Percentiles rank a stretch among this genome's conserved stretches.
Evolutionary conservation across 257 asterid species (phyloP).

Genomic region (Paulownia fortunei): DNA sequence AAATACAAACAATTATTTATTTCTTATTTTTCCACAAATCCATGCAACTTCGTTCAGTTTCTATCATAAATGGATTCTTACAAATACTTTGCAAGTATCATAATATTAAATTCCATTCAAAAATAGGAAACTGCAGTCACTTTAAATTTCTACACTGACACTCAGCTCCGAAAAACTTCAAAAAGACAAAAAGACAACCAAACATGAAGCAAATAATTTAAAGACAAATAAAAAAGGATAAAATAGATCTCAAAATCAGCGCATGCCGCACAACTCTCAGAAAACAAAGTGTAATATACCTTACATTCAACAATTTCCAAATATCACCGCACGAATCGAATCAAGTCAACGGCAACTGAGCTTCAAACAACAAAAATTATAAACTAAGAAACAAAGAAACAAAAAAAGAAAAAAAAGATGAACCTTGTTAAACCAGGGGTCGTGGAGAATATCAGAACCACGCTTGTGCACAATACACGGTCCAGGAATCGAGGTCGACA

Average conservation of each 20-base stretch:
- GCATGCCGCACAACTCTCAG: neutral
- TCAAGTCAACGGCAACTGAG: constrained; percentile 16
- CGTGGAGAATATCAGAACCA: constrained; percentile 97
- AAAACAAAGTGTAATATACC: neutral
- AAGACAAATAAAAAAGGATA: neutral
- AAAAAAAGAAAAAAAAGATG: neutral
- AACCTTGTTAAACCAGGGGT: constrained; percentile 99
- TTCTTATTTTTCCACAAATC: constrained; percentile 11
- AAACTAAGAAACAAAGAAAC: neutral
- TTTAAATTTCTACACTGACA: neutral
- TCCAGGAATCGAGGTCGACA: constrained; percentile 85
- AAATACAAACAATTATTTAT: neutral
- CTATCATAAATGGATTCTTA: neutral
- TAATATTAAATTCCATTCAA: neutral
- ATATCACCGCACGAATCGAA: constrained; percentile 22
- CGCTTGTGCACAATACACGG: constrained; percentile 96
- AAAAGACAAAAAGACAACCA: neutral
- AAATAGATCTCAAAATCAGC: constrained; percentile 32
- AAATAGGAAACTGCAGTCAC: constrained; percentile 13
- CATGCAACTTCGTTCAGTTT: constrained; percentile 1
- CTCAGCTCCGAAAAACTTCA: neutral
- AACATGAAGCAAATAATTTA: neutral
- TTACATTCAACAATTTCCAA: constrained; percentile 9
- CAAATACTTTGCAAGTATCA: constrained; percentile 16
- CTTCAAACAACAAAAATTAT: neutral